Evolutionary conservation across 257 asterid species (phyloP).

Genomic region (Datura wrightii): DNA sequence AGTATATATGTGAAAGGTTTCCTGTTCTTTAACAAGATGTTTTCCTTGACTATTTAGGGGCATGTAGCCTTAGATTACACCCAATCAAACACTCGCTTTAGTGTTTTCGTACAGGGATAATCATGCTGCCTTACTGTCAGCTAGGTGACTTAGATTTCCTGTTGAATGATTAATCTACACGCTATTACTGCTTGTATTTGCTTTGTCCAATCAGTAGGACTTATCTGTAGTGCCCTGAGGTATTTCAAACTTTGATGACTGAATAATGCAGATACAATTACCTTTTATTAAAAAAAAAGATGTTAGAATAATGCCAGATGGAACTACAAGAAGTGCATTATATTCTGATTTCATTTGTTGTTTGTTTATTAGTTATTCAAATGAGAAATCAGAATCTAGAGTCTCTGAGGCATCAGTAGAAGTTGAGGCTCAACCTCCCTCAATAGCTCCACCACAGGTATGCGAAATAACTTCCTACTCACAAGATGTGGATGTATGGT

Average conservation of each 20-base stretch:
- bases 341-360: background rate
- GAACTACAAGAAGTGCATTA: background rate
- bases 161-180: background rate
- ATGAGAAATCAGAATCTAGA: slow-evolving; percentile 91
- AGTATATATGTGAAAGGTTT: too few relatives aligned
- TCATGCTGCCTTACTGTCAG: background rate
- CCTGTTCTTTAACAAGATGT: background rate
- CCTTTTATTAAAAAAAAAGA: background rate
- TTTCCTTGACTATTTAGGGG: background rate
- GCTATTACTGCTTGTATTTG: background rate
- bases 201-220: background rate
- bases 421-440: slow-evolving; percentile 47
- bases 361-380: slow-evolving; percentile 60
- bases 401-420: slow-evolving; percentile 59
- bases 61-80: slow-evolving; percentile 13
- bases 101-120: background rate
- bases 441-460: slow-evolving; percentile 58
- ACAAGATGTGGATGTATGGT: background rate
- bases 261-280: background rate
- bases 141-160: background rate
- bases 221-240: background rate
- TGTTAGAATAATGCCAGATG: background rate
- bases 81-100: background rate
- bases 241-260: background rate
- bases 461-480: background rate